phyloP scores from a whole-genome alignment of 148 eudicot species.

The Pharnaceum exiguum region DNA sequence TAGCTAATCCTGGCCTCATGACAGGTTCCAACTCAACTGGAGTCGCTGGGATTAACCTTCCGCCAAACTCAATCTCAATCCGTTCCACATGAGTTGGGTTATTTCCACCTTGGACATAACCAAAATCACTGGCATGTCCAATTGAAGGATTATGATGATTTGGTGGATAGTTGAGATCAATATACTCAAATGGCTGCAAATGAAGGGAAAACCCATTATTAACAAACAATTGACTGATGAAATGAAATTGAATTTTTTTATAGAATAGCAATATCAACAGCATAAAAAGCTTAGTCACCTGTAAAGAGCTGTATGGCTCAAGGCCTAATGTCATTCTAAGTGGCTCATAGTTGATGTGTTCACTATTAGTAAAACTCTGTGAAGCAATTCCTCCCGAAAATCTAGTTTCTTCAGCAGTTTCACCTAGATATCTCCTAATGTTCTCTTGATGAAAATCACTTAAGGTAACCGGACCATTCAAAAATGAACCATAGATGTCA shows the following conservation, averaged over 20 bases:
- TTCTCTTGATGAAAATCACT: no score
- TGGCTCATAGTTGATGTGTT: not conserved
- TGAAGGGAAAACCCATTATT: no score
- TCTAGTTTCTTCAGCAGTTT: no score
- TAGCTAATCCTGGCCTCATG: not conserved
- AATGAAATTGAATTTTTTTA: no score
- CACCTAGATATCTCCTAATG: no score
- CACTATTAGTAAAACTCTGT: not conserved
- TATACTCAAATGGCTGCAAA: not conserved
- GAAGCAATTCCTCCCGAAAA: not conserved
- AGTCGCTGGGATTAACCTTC: not conserved
- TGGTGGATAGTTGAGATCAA: not conserved
- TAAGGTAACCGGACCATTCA: no score
- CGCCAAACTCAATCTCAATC: slow-evolving; percentile 10
- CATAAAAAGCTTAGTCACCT: not conserved
- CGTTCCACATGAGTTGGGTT: not conserved
- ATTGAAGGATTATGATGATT: no score
- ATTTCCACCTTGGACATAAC: no score
- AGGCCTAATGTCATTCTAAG: not conserved
- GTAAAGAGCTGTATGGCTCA: not conserved
- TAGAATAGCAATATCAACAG: not conserved
- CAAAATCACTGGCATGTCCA: no score
- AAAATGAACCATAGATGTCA: no score
- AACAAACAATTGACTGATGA: no score
- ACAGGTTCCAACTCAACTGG: not conserved